Percentiles rank a stretch among this genome's conserved stretches.
Evolutionary conservation across 495 filamentous ascomycete species (phyloP).

Genomic region (Penicillium roqueforti): DNA sequence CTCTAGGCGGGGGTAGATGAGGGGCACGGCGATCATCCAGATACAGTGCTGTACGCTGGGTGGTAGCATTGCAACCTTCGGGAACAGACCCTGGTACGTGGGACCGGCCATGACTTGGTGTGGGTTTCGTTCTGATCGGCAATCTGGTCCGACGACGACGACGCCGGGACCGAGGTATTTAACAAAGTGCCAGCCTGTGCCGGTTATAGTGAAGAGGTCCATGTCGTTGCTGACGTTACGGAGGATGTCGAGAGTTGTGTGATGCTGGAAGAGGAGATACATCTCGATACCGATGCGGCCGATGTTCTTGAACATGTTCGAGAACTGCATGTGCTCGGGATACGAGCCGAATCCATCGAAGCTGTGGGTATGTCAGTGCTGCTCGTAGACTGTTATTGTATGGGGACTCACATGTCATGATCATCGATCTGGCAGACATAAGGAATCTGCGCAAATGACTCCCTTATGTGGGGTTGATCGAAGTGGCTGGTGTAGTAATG

Average conservation of each 20-base stretch:
- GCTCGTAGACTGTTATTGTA: not conserved
- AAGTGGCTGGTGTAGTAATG: slow-evolving; percentile 98
- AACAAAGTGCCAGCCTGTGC: slow-evolving; percentile 95
- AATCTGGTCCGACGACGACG: slow-evolving; percentile 83
- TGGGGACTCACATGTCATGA: slow-evolving; percentile 86
- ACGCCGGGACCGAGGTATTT: slow-evolving; percentile 93
- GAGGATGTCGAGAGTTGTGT: slow-evolving; percentile 91
- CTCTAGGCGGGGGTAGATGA: slow-evolving; percentile 89
- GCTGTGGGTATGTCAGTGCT: slow-evolving; percentile 41
- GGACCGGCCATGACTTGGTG: slow-evolving; percentile 92
- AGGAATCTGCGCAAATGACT: slow-evolving; percentile 96
- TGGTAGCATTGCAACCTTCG: slow-evolving; percentile 89
- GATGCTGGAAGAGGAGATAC: slow-evolving; percentile 99
- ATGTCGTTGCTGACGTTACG: slow-evolving; percentile 78
- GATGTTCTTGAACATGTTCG: slow-evolving; percentile 96
- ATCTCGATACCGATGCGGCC: slow-evolving; percentile 96
- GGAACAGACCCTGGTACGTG: slow-evolving; percentile 95
- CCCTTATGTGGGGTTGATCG: slow-evolving; percentile 87
- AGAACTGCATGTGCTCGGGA: slow-evolving; percentile 97
- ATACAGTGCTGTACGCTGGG: slow-evolving; percentile 92
- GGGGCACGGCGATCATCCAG: slow-evolving; percentile 86
- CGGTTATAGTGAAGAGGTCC: slow-evolving; percentile 95
- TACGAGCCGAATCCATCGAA: slow-evolving; percentile 99
- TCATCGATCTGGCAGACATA: slow-evolving; percentile 91
- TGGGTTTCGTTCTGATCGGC: slow-evolving; percentile 83